Conservation (phyloP, 2,329 filamentous ascomycete species). For the Penicillium sclerotigenum region DNA sequence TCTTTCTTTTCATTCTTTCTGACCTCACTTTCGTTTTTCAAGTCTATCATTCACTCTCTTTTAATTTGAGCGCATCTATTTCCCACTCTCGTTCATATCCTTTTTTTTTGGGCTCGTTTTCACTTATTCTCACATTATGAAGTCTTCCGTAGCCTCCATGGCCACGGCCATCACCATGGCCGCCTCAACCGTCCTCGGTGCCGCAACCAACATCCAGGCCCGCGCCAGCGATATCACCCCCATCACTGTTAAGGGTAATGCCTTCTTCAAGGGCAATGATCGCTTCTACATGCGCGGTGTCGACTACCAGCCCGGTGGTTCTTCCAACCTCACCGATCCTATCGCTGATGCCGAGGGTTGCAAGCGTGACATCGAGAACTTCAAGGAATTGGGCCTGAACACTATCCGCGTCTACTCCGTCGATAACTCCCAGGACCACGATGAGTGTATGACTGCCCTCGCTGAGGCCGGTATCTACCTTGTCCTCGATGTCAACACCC, state of each 20-base stretch:
- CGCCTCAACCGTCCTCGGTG: constrained; percentile 47
- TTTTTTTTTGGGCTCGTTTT: constrained; percentile 14
- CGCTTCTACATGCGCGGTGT: constrained; percentile 55
- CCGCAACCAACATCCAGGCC: constrained; percentile 35
- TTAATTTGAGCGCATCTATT: constrained; percentile 9
- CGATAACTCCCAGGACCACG: constrained; percentile 79
- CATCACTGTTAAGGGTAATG: constrained; percentile 62
- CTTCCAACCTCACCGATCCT: constrained; percentile 65
- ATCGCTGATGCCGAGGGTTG: constrained; percentile 69
- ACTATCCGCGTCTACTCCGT: constrained; percentile 89
- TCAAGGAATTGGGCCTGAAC: constrained; percentile 84
- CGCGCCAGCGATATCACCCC: constrained; percentile 49
- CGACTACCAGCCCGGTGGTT: constrained; percentile 66
- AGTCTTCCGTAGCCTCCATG: constrained; percentile 48
- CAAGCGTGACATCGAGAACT: constrained; percentile 74
- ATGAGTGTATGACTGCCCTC: constrained; percentile 78
- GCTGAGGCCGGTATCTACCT: constrained; percentile 87
- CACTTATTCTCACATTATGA: constrained; percentile 46
- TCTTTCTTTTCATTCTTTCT: constrained; percentile 22
- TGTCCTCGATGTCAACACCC: constrained; percentile 88
- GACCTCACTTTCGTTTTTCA: constrained; percentile 8
- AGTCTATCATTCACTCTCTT: constrained; percentile 24
- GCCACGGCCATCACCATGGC: constrained; percentile 48
- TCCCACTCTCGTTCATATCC: constrained; percentile 14
- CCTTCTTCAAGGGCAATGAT: constrained; percentile 61